Evolutionary conservation across 2,329 filamentous ascomycete genomes (phyloP).

Genomic region (Dothideomycetes sp.): DNA sequence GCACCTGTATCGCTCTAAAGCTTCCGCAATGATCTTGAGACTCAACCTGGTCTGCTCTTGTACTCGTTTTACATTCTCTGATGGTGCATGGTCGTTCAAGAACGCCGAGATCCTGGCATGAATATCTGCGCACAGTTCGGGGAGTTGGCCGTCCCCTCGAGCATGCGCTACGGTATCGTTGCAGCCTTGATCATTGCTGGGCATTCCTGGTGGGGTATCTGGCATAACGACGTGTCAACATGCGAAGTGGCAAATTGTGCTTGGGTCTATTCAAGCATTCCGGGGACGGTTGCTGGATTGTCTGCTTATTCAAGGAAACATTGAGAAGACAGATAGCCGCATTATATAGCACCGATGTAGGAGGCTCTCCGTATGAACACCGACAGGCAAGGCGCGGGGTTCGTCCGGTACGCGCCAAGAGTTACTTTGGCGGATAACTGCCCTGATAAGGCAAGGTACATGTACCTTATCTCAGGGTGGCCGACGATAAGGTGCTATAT

Average conservation of each 20-base stretch:
- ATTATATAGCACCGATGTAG: too few species aligned
- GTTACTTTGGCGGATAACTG: too few species aligned
- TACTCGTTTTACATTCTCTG: constrained; percentile 48
- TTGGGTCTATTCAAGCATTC: background rate
- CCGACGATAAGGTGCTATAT: too few species aligned
- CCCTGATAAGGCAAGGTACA: too few species aligned
- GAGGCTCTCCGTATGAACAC: too few species aligned
- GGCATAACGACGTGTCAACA: constrained; percentile 23
- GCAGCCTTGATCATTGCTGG: constrained; percentile 11
- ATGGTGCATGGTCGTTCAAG: constrained; percentile 47
- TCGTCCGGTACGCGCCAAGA: too few species aligned
- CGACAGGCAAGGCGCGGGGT: too few species aligned
- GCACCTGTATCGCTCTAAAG: constrained; percentile 65
- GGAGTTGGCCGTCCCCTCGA: constrained; percentile 36
- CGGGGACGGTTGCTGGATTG: background rate
- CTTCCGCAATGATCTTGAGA: constrained; percentile 62
- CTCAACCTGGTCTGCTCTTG: constrained; percentile 67
- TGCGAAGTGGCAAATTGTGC: background rate
- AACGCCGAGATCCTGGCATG: constrained; percentile 54
- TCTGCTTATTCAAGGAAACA: background rate
- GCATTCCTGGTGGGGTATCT: constrained; percentile 12
- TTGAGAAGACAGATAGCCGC: too few species aligned
- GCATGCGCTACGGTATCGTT: constrained; percentile 29
- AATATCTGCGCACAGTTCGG: constrained; percentile 38
- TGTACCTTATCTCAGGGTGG: too few species aligned